phyloP scores from a whole-genome alignment of 257 asterid genomes.

The Primulina eburnea region DNA sequence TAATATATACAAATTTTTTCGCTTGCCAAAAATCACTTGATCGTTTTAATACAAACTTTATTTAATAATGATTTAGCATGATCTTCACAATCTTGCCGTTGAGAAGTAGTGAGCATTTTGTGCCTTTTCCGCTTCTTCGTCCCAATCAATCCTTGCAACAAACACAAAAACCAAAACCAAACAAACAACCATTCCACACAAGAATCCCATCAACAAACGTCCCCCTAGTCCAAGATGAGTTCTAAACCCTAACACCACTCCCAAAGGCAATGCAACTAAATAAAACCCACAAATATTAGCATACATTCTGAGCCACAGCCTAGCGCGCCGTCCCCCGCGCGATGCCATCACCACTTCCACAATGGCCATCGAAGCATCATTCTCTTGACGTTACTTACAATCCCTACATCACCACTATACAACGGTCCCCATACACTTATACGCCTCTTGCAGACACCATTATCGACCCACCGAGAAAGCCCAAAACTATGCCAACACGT shows the following conservation, averaged over 20 bases:
- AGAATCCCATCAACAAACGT: constrained; percentile 59
- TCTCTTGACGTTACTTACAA: constrained; percentile 42
- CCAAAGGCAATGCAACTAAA: constrained; percentile 64
- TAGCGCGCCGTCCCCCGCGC: constrained; percentile 85
- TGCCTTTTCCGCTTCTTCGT: constrained; percentile 59
- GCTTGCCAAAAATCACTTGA: background rate
- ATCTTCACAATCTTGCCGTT: constrained; percentile 16
- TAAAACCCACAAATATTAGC: constrained; percentile 76
- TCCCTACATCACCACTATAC: constrained; percentile 55
- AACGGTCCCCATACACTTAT: constrained; percentile 51
- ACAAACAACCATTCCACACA: constrained; percentile 62
- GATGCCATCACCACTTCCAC: constrained; percentile 78
- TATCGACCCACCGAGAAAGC: constrained; percentile 43
- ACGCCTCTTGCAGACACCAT: constrained; percentile 52
- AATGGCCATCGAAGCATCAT: constrained; percentile 57
- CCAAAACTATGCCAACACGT: constrained; percentile 27
- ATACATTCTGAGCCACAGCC: constrained; percentile 72
- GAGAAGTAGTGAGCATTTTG: constrained; percentile 26
- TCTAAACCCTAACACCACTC: constrained; percentile 55
- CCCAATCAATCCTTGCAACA: constrained; percentile 66
- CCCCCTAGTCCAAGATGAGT: constrained; percentile 62
- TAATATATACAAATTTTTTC: no score
- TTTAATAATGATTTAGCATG: background rate
- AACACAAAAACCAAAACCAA: constrained; percentile 52
- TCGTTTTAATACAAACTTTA: background rate